Evolutionary conservation across 176 grass and related monocot genomes (phyloP).

Genomic region (Bonia amplexicaulis): DNA sequence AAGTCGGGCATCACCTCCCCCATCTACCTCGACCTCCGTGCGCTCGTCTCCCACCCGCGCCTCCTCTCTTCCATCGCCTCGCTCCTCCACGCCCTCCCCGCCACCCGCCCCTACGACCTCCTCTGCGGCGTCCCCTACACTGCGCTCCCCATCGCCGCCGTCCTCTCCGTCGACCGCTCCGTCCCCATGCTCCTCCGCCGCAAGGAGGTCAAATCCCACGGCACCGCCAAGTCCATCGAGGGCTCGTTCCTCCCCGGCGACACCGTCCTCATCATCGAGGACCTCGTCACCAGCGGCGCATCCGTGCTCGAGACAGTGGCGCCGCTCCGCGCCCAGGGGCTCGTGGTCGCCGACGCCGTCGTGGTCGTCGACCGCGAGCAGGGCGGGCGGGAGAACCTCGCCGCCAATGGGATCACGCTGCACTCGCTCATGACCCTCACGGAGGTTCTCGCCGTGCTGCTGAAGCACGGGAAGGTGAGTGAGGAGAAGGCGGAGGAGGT

Average conservation of each 20-base stretch:
- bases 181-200: slow-evolving; percentile 87
- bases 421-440: slow-evolving; percentile 52
- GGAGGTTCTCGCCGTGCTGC: slow-evolving; percentile 50
- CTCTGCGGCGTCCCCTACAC: slow-evolving; percentile 95
- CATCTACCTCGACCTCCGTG: slow-evolving; percentile 91
- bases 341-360: slow-evolving; percentile 45
- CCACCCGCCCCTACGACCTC: slow-evolving; percentile 54
- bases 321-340: slow-evolving; percentile 44
- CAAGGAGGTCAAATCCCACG: slow-evolving; percentile 53
- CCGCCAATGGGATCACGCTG: slow-evolving; percentile 40
- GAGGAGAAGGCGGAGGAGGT: slow-evolving; percentile 60
- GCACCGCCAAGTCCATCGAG: slow-evolving; percentile 41
- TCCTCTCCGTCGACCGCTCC: slow-evolving; percentile 43
- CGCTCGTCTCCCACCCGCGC: slow-evolving; percentile 72
- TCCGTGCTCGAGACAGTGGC: slow-evolving; percentile 64
- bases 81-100: slow-evolving; percentile 50
- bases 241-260: slow-evolving; percentile 43
- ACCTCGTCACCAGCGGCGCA: slow-evolving; percentile 71
- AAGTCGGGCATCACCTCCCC: slow-evolving; percentile 91
- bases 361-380: slow-evolving; percentile 48
- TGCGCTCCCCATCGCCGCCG: slow-evolving; percentile 77
- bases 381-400: slow-evolving; percentile 60
- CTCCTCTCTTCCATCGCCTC: slow-evolving; percentile 57
- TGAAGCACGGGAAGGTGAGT: slow-evolving; percentile 35
- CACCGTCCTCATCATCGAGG: slow-evolving; percentile 58